A percentile compares a stretch with the other conserved stretches of the same genome.
Evolutionary conservation across 2,329 filamentous ascomycete species (phyloP).

Genomic region (Chaetomium globosum): DNA sequence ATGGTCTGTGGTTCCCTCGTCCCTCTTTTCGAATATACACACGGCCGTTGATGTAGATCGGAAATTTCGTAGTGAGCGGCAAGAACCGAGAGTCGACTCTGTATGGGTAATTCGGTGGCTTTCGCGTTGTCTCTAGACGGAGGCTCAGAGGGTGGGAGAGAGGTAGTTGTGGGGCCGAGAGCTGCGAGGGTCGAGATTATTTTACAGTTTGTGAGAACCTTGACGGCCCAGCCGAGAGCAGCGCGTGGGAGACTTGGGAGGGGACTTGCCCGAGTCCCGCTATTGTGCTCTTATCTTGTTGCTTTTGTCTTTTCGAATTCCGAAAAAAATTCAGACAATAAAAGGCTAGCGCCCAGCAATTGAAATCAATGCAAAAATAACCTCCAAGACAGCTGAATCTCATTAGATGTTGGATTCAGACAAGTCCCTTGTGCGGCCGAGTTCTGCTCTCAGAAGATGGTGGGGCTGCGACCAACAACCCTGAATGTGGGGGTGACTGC

Average conservation of each 20-base stretch:
- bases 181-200: conserved; percentile 30
- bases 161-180: conserved; percentile 25
- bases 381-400: background rate
- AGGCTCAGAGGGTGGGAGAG: background rate
- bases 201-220: conserved; percentile 36
- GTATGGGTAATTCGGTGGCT: conserved; percentile 23
- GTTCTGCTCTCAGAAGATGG: background rate
- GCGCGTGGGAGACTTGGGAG: background rate
- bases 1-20: background rate
- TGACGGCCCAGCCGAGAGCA: conserved; percentile 31
- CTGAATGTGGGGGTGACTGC: conserved; percentile 8
- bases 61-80: background rate
- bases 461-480: conserved; percentile 12
- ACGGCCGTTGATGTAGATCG: conserved; percentile 12
- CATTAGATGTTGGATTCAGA: background rate
- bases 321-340: background rate
- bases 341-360: background rate
- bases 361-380: background rate
- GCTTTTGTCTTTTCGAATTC: background rate
- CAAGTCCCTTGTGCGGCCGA: conserved; percentile 12
- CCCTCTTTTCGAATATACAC: background rate
- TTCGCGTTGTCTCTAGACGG: conserved; percentile 14
- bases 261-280: background rate
- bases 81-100: conserved; percentile 8
- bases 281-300: background rate